phyloP scores from a whole-genome alignment of 306 rosid genomes.

The Gleditsia sinensis region DNA sequence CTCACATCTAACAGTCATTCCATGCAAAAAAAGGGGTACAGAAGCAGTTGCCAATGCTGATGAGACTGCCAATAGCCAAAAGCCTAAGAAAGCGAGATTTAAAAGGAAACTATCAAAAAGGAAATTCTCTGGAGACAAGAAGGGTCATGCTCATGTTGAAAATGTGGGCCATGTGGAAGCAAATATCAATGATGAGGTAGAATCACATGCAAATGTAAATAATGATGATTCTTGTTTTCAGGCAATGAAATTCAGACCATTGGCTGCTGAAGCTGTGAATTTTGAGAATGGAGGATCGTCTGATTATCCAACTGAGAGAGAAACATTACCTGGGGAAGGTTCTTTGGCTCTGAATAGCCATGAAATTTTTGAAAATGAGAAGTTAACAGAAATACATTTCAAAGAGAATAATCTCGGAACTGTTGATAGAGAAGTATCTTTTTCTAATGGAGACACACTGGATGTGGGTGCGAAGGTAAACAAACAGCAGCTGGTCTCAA shows the following conservation, averaged over 20 bases:
- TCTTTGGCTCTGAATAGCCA: constrained; percentile 23
- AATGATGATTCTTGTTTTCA: constrained; percentile 22
- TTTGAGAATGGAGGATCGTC: constrained; percentile 26
- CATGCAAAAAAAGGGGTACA: constrained; percentile 52
- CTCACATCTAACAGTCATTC: constrained; percentile 68
- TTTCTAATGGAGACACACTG: constrained; percentile 15
- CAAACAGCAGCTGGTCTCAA: constrained; percentile 14
- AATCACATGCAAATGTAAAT: constrained; percentile 6
- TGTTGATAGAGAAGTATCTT: constrained; percentile 11
- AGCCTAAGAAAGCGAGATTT: constrained; percentile 54
- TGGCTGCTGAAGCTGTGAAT: constrained; percentile 31
- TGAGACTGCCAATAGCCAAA: constrained; percentile 43
- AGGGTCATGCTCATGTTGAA: constrained; percentile 21
- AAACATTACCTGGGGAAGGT: constrained; percentile 31
- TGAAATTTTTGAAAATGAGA: constrained; percentile 34
- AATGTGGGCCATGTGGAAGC: constrained; percentile 4
- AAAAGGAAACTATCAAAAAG: constrained; percentile 50
- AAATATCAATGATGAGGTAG: constrained; percentile 20
- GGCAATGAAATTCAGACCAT: constrained; percentile 21
- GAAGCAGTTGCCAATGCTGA: constrained; percentile 37
- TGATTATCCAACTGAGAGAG: constrained; percentile 37
- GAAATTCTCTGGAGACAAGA: constrained; percentile 37
- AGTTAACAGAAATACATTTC: constrained; percentile 31
- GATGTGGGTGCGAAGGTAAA: constrained; percentile 31
- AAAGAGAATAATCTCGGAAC: constrained; percentile 31